Conservation (phyloP, 192 early-diverging fungal species). For the Haplosporangium gracile region DNA sequence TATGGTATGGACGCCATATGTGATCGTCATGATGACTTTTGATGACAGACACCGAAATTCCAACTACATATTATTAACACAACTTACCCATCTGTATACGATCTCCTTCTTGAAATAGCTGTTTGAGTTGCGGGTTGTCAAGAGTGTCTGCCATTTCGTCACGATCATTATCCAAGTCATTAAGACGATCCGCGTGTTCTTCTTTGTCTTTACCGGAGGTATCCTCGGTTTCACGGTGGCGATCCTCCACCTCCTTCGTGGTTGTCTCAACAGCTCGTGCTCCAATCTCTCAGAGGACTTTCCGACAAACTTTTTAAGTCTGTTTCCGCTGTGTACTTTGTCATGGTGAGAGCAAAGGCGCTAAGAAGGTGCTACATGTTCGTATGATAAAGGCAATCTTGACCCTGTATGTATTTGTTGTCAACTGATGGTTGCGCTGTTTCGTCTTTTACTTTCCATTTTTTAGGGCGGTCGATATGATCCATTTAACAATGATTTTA, state of each 20-base stretch:
- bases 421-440: neutral
- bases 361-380: neutral
- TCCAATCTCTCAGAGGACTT: neutral
- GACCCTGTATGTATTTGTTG: too few relatives aligned
- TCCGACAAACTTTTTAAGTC: neutral
- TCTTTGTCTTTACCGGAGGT: conserved; percentile 20
- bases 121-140: conserved; percentile 21
- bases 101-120: neutral
- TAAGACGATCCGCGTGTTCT: conserved; percentile 9
- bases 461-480: conserved; percentile 20
- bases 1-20: too few relatives aligned
- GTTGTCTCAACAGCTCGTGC: conserved; percentile 5
- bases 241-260: conserved; percentile 17
- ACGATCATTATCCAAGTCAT: conserved; percentile 20
- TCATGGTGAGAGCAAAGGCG: conserved; percentile 12
- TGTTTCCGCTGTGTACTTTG: neutral
- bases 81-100: too few relatives aligned
- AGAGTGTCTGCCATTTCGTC: conserved; percentile 20
- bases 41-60: too few relatives aligned
- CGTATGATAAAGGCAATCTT: neutral
- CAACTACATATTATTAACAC: too few relatives aligned
- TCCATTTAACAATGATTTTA: neutral
- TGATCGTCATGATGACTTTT: too few relatives aligned
- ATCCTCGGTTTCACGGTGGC: conserved; percentile 21
- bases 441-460: too few relatives aligned